phyloP scores from a whole-genome alignment of 179 eudicot species.

The Silene coronaria region DNA sequence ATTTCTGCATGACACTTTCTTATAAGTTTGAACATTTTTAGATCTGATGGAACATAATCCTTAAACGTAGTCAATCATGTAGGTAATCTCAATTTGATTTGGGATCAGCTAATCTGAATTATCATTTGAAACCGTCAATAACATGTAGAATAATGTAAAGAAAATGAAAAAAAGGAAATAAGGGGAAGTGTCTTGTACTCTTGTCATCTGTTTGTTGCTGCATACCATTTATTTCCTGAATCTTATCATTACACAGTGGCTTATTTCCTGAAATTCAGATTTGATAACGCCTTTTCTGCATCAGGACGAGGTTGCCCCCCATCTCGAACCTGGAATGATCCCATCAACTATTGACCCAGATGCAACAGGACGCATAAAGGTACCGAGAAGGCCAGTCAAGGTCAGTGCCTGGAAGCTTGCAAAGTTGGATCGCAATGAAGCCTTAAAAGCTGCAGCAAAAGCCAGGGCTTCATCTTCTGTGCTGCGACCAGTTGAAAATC shows the following conservation, averaged over 20 bases:
- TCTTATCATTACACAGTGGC: background rate
- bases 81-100: no score
- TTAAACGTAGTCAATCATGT: background rate
- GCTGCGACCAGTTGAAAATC: slow-evolving; percentile 60
- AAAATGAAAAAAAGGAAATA: background rate
- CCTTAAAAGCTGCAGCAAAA: slow-evolving; percentile 82
- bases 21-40: background rate
- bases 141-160: background rate
- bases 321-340: slow-evolving; percentile 87
- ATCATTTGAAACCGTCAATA: no score
- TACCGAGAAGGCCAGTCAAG: slow-evolving; percentile 57
- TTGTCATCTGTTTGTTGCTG: slow-evolving; percentile 2
- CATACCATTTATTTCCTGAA: background rate
- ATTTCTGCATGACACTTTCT: background rate
- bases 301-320: slow-evolving; percentile 98
- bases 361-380: slow-evolving; percentile 51
- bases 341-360: slow-evolving; percentile 93
- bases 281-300: slow-evolving; percentile 1
- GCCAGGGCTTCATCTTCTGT: slow-evolving; percentile 96
- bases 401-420: slow-evolving; percentile 94
- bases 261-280: background rate
- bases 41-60: background rate
- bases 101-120: no score
- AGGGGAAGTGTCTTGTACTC: background rate
- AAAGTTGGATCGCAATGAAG: slow-evolving; percentile 72